phyloP scores from a whole-genome alignment of 1,139 yeast species.

The Pichia cactophila region DNA sequence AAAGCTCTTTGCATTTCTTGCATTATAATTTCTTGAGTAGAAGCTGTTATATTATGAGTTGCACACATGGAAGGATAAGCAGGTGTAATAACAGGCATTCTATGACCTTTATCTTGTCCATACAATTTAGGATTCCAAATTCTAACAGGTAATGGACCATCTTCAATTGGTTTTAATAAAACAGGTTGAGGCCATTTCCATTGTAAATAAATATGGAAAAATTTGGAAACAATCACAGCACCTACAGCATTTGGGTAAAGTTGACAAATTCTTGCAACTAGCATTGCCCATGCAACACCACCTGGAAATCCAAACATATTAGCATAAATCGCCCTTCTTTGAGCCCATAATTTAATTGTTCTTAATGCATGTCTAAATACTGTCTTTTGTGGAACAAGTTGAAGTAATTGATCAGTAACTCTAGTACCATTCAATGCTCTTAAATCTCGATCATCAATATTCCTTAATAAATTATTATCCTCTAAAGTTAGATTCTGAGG shows the following conservation, averaged over 20 bases:
- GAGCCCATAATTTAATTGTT: slow-evolving; percentile 95
- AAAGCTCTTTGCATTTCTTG: slow-evolving; percentile 71
- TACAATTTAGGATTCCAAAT: slow-evolving; percentile 96
- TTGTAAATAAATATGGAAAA: slow-evolving; percentile 73
- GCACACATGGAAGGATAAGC: slow-evolving; percentile 99
- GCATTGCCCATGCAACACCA: slow-evolving; percentile 99
- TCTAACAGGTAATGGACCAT: slow-evolving; percentile 91
- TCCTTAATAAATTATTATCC: slow-evolving; percentile 76
- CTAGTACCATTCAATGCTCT: slow-evolving; percentile 92
- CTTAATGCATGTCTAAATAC: slow-evolving; percentile 90
- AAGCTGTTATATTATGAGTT: slow-evolving; percentile 85
- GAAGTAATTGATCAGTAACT: slow-evolving; percentile 89
- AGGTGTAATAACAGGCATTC: slow-evolving; percentile 99
- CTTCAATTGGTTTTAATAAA: slow-evolving; percentile 82
- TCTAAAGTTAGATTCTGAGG: slow-evolving; percentile 67
- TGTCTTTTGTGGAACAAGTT: slow-evolving; percentile 84
- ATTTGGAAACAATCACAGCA: slow-evolving; percentile 80
- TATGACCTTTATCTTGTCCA: slow-evolving; percentile 78
- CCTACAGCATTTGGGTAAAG: slow-evolving; percentile 94
- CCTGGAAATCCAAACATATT: slow-evolving; percentile 98
- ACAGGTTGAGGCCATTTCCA: slow-evolving; percentile 99
- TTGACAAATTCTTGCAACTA: slow-evolving; percentile 94
- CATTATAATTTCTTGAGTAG: slow-evolving; percentile 76
- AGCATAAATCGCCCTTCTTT: slow-evolving; percentile 85
- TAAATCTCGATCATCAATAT: slow-evolving; percentile 83